Base-by-base conservation (phyloP, 1,139 yeast species). In the Nakaseomyces glabratus region DNA sequence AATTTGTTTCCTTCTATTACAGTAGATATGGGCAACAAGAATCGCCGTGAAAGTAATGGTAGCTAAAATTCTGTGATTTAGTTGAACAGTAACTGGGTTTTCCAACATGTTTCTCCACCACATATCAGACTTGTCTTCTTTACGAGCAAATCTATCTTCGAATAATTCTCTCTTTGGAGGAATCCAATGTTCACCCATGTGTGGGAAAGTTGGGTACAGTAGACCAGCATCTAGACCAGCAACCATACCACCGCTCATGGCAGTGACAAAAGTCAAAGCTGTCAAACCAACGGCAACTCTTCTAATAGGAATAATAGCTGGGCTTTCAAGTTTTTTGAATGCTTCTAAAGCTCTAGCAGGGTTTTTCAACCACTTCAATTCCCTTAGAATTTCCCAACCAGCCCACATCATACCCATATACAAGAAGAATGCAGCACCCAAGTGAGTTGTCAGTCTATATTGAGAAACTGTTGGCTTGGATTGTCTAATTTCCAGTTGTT, bases 151-250 rank as follows among this genome's bases (percentile, higher is more conserved):
- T n/a, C 71, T 67, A 5, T 81, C 76, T 33, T 82, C 80, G 68
- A 86, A 73, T 35, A 93, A 65, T 57, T 93, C 99, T 40, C 67
- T 61, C 16, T 56, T 57, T 14, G 80, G 71, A 10, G 99, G 98
- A 23, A 82, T 49, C 62, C 71, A 70, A 30, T 73, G 73, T 32
- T 66, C 73, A 33, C 97, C 97, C 98, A 93, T 93, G 51, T 79
- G 84, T 19, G 99, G 98, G 71, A 88, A 93, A 4, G 93, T 80
- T 59, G 93, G 90, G 62, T 90, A 93, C 47, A 93, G 86, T 58
- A 88, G 68, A 33, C 98, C 98, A 3, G 99, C 98, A 61, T 93
- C 98, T 39, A 93, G 68, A 6, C 98, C 98, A 12, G 99, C 98
- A 33, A 93, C 98, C 71, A 93, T 76, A 13, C 95, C 97, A 41